Evolutionary conservation across 2,329 filamentous ascomycete genomes (phyloP).

Genomic region (Cadophora sp.): DNA sequence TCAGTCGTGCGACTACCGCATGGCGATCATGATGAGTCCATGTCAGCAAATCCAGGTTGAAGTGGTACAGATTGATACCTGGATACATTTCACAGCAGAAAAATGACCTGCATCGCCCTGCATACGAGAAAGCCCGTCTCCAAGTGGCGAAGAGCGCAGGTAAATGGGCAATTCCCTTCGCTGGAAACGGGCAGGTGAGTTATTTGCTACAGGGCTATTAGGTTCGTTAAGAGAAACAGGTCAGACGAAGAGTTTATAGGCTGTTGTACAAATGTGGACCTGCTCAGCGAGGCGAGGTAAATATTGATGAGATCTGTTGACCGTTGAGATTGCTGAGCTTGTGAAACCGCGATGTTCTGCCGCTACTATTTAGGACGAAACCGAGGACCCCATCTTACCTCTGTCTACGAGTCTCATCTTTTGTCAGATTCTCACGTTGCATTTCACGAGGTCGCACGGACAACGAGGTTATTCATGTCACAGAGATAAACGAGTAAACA

Average conservation of each 20-base stretch:
- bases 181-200: not conserved
- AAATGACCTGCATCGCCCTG: not conserved
- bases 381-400: too few species aligned
- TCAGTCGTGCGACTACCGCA: not conserved
- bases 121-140: not conserved
- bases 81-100: not conserved
- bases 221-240: not conserved
- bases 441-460: too few species aligned
- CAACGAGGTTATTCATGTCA: too few species aligned
- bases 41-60: not conserved
- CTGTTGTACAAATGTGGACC: not conserved
- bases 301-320: not conserved
- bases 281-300: not conserved
- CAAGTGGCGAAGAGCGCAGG: too few species aligned
- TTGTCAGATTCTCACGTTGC: too few species aligned
- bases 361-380: not conserved
- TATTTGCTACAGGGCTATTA: not conserved
- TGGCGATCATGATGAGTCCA: not conserved
- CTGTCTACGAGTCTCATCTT: too few species aligned
- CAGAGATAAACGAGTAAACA: too few species aligned
- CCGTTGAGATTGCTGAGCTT: not conserved
- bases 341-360: not conserved
- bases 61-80: not conserved
- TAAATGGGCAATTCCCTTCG: too few species aligned
- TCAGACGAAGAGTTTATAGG: not conserved